These are phyloP conservation scores for Lactarius vividus DNA, from an alignment of 768 basidiomycete species.

Conservation along the genomic window DNA sequence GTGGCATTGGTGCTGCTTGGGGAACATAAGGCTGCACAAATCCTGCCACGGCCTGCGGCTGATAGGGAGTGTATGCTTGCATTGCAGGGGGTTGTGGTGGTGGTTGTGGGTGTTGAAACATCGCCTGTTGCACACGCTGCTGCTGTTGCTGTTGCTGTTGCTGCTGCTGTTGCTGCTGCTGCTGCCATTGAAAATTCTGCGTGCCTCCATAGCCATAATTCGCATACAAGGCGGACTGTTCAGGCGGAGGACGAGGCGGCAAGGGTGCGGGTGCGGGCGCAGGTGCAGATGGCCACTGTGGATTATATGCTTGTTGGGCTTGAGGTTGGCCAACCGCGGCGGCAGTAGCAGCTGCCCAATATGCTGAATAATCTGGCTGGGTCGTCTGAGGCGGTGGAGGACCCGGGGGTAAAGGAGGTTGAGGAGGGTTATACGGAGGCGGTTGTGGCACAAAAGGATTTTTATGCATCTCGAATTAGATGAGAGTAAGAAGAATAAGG, in stretches of 20 bases:
- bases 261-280: constrained; percentile 40
- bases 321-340: constrained; percentile 52
- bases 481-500: constrained; percentile 24
- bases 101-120: constrained; percentile 50
- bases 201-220: constrained; percentile 89
- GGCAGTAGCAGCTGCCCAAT: constrained; percentile 65
- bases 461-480: constrained; percentile 61
- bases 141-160: constrained; percentile 61
- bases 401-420: constrained; percentile 78
- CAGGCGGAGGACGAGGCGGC: constrained; percentile 63
- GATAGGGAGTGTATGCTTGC: constrained; percentile 73
- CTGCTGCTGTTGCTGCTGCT: constrained; percentile 48
- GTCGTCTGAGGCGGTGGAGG: constrained; percentile 67
- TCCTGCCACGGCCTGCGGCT: constrained; percentile 54
- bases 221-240: constrained; percentile 83
- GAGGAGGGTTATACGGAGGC: constrained; percentile 58
- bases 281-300: constrained; percentile 59
- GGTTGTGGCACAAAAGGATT: constrained; percentile 77
- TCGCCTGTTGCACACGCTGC: constrained; percentile 47
- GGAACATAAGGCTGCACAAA: constrained; percentile 68
- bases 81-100: constrained; percentile 54
- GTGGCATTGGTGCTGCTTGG: constrained; percentile 53
- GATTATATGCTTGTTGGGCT: constrained; percentile 51
- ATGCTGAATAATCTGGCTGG: constrained; percentile 73
- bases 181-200: constrained; percentile 54